Evolutionary conservation across 768 basidiomycete genomes (phyloP).

Genomic region (Tubosaeta sp.): DNA sequence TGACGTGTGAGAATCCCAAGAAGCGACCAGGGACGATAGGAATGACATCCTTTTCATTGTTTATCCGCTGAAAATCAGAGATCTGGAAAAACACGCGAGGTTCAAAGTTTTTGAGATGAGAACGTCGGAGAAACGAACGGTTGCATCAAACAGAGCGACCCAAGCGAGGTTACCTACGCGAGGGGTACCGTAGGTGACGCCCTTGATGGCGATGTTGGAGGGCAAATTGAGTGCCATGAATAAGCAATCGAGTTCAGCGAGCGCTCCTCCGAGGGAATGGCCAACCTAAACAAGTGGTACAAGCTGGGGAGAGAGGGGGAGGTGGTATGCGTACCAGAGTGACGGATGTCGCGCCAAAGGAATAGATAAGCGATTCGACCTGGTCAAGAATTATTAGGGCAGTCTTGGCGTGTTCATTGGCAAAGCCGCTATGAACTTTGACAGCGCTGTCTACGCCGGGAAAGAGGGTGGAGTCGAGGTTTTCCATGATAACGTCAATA

Average conservation of each 20-base stretch:
- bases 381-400: conserved; percentile 42
- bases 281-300: conserved; percentile 31
- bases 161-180: conserved; percentile 28
- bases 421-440: conserved; percentile 52
- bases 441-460: conserved; percentile 46
- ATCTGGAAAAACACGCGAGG: conserved; percentile 8
- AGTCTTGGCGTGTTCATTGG: conserved; percentile 45
- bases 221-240: conserved; percentile 48
- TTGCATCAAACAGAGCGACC: conserved; percentile 26
- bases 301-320: neutral
- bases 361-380: conserved; percentile 37
- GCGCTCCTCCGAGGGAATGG: conserved; percentile 50
- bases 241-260: conserved; percentile 48
- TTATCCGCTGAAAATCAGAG: conserved; percentile 25
- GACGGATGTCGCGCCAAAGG: conserved; percentile 37
- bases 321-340: conserved; percentile 32
- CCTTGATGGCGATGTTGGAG: conserved; percentile 28
- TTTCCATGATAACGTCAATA: conserved; percentile 35
- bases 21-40: conserved; percentile 54
- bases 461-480: conserved; percentile 46
- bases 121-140: conserved; percentile 9
- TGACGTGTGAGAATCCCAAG: conserved; percentile 42
- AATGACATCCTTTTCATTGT: conserved; percentile 39
- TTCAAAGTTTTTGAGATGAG: neutral
- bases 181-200: conserved; percentile 30